Evolutionary conservation across 768 basidiomycete species (phyloP).

Genomic region (Mycena albidolilacea): DNA sequence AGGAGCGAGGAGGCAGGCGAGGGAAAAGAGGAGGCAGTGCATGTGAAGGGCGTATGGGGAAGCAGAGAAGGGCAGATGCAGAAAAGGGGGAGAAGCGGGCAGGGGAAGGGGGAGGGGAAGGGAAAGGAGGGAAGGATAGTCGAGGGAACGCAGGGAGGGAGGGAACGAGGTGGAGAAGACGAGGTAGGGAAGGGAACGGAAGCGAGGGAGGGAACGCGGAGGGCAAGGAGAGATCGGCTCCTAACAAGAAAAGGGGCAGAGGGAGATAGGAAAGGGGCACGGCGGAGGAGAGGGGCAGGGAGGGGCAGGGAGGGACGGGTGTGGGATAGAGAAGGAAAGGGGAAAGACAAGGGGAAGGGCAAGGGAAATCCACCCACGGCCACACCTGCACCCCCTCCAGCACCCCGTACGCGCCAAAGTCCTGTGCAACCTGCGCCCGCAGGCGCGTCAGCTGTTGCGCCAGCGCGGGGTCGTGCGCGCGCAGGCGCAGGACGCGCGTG

Average conservation of each 20-base stretch:
- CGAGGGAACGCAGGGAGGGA: background rate
- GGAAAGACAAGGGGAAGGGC: background rate
- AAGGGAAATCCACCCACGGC: background rate
- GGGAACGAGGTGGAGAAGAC: too few species aligned
- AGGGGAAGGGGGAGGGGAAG: background rate
- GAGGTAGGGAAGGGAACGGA: background rate
- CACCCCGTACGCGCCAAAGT: constrained; percentile 13
- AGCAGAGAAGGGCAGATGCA: background rate
- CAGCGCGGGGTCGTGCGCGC: background rate
- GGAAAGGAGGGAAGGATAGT: too few species aligned
- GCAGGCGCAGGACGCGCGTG: constrained; percentile 13
- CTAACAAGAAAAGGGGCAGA: background rate
- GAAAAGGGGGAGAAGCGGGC: background rate
- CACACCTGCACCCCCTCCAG: background rate
- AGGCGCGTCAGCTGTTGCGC: background rate
- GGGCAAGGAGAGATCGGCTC: background rate
- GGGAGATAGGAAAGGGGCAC: too few species aligned
- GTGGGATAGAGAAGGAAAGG: background rate
- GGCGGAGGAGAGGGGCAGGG: too few species aligned
- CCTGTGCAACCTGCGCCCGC: background rate
- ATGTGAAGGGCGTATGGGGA: background rate
- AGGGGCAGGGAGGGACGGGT: too few species aligned
- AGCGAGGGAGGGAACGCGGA: too few species aligned
- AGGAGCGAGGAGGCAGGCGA: too few species aligned
- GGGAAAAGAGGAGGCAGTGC: too few species aligned